phyloP scores from a whole-genome alignment of 2,329 filamentous ascomycete genomes.

The Cladophialophora exuberans region DNA sequence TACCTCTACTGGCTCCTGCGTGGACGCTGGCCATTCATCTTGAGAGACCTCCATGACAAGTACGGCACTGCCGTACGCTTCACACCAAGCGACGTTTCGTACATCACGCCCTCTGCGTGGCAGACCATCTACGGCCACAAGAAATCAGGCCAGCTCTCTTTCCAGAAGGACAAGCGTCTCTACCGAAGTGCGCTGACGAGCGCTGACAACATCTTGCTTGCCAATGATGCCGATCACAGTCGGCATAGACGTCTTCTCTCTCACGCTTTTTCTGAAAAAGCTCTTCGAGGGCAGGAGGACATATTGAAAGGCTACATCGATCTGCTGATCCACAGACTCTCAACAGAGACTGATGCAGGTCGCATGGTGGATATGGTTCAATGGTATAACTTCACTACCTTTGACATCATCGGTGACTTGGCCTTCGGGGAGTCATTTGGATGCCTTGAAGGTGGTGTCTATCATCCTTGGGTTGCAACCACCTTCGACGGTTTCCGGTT shows the following conservation, averaged over 20 bases:
- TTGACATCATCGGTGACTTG: constrained; percentile 37
- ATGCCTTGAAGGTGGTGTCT: constrained; percentile 34
- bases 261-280: constrained; percentile 49
- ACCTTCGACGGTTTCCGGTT: constrained; percentile 30
- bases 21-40: constrained; percentile 21
- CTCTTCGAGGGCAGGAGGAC: constrained; percentile 44
- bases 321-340: constrained; percentile 15
- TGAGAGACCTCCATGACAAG: constrained; percentile 32
- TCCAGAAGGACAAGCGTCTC: constrained; percentile 6
- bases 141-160: neutral
- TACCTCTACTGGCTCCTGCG: constrained; percentile 22
- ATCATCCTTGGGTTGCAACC: constrained; percentile 38
- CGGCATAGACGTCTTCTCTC: constrained; percentile 39
- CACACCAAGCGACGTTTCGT: constrained; percentile 38
- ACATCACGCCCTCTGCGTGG: constrained; percentile 34
- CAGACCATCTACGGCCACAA: constrained; percentile 35
- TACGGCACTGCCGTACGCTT: constrained; percentile 39
- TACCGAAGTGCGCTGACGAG: neutral
- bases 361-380: constrained; percentile 16
- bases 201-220: neutral
- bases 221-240: constrained; percentile 33
- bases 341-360: neutral
- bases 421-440: constrained; percentile 40
- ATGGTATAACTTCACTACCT: constrained; percentile 31
- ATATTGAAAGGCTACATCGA: constrained; percentile 23